Conservation (phyloP, 305 asterid species). For the Striga hermonthica region DNA sequence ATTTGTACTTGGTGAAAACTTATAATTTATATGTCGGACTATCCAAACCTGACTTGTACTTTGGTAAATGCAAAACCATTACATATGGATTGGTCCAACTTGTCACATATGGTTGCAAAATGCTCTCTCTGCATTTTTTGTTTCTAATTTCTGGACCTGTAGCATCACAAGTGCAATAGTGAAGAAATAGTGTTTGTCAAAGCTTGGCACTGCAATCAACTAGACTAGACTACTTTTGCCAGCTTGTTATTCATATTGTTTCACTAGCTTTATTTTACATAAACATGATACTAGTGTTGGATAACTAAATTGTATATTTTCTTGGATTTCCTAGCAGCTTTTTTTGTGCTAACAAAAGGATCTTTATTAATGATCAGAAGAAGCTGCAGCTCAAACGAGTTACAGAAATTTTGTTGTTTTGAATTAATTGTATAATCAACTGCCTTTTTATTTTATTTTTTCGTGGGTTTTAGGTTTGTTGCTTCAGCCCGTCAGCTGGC, state of each 20-base stretch:
- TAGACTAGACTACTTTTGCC: neutral
- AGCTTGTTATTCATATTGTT: neutral
- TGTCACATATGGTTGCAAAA: neutral
- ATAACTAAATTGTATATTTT: slow-evolving; percentile 3
- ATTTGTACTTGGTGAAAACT: too few relatives aligned
- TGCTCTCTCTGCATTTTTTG: neutral
- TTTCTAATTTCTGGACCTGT: neutral
- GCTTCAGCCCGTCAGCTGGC: slow-evolving; percentile 96
- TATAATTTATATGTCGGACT: too few relatives aligned
- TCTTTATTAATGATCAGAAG: neutral
- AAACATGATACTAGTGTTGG: neutral
- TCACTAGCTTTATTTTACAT: too few relatives aligned
- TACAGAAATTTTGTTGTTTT: slow-evolving; percentile 15
- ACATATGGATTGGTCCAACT: neutral
- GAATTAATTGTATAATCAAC: too few relatives aligned
- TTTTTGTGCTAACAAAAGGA: neutral
- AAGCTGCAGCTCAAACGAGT: neutral
- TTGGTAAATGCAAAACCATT: too few relatives aligned
- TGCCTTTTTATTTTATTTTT: neutral
- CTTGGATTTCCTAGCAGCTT: slow-evolving; percentile 4
- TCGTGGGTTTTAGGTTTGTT: slow-evolving; percentile 52
- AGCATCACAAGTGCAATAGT: neutral
- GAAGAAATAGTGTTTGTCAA: neutral
- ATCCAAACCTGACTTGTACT: too few relatives aligned
- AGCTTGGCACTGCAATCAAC: neutral